Conservation (phyloP, 1,284 basidiomycete genomes). For the Cutaneotrichosporon spelunceum region DNA sequence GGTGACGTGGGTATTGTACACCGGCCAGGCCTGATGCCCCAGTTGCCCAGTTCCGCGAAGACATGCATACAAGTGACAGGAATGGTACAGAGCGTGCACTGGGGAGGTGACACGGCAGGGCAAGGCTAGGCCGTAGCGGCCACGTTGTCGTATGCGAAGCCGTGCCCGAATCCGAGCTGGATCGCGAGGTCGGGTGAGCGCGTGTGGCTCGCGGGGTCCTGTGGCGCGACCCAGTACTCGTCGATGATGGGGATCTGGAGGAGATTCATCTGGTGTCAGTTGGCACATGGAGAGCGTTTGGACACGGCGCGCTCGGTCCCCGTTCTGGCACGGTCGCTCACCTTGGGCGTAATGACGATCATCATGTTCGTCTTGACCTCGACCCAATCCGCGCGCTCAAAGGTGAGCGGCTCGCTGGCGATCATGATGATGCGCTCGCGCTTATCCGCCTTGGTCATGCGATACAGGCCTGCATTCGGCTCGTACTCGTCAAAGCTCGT, state of each 20-base stretch:
- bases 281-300: too few relatives aligned
- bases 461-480: conserved; percentile 72
- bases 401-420: conserved; percentile 87
- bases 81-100: background rate
- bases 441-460: conserved; percentile 95
- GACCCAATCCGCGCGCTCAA: conserved; percentile 70
- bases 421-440: conserved; percentile 83
- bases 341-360: conserved; percentile 83
- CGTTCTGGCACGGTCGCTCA: conserved; percentile 41
- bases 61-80: background rate
- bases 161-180: conserved; percentile 44
- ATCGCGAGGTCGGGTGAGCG: conserved; percentile 50
- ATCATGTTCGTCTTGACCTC: conserved; percentile 93
- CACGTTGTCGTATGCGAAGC: conserved; percentile 21
- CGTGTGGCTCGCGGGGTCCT: conserved; percentile 42
- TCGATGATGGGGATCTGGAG: conserved; percentile 91
- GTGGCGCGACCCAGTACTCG: conserved; percentile 68
- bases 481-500: conserved; percentile 90
- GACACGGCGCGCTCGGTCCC: background rate
- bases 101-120: background rate
- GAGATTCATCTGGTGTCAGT: conserved; percentile 63
- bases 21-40: background rate
- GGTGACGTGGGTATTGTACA: background rate
- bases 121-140: background rate
- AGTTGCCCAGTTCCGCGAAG: background rate